phyloP scores from a whole-genome alignment of 2,329 filamentous ascomycete species.

The Beauveria bassiana region DNA sequence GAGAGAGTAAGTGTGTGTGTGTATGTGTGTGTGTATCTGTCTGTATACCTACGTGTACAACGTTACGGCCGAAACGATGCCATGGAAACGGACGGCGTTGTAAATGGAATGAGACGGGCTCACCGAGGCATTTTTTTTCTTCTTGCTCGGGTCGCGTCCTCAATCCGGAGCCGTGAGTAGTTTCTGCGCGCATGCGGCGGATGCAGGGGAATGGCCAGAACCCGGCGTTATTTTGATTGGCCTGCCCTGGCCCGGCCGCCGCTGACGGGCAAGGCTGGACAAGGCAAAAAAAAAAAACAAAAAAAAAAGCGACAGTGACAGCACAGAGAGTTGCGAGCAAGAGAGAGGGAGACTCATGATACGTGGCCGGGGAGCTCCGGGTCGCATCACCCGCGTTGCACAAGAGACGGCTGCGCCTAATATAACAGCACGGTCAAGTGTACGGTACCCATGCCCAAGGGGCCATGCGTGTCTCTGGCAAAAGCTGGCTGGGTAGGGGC shows the following conservation, averaged over 20 bases:
- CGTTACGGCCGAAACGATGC: no score
- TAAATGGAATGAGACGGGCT: not conserved
- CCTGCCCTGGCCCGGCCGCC: not conserved
- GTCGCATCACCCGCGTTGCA: conserved; percentile 6
- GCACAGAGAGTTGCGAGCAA: not conserved
- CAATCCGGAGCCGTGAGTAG: not conserved
- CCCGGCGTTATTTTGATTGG: not conserved
- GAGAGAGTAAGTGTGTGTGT: no score
- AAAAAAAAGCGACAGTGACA: not conserved
- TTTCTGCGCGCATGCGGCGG: conserved; percentile 4
- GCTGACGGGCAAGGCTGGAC: not conserved
- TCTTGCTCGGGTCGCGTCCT: not conserved
- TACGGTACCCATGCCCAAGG: not conserved
- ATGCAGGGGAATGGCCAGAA: not conserved
- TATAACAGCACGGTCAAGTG: not conserved
- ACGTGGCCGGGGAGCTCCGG: not conserved
- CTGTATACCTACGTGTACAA: no score
- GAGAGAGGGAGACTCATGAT: not conserved
- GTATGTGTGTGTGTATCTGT: no score
- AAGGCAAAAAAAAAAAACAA: no score
- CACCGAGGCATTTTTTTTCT: not conserved
- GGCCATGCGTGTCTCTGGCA: no score
- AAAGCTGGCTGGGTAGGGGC: no score
- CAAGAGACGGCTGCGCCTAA: not conserved
- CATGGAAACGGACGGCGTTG: not conserved